A percentile compares a stretch with the other conserved stretches of the same genome.
Conservation (phyloP, 2,329 filamentous ascomycete species). For the Westerdykella aurantiaca region DNA sequence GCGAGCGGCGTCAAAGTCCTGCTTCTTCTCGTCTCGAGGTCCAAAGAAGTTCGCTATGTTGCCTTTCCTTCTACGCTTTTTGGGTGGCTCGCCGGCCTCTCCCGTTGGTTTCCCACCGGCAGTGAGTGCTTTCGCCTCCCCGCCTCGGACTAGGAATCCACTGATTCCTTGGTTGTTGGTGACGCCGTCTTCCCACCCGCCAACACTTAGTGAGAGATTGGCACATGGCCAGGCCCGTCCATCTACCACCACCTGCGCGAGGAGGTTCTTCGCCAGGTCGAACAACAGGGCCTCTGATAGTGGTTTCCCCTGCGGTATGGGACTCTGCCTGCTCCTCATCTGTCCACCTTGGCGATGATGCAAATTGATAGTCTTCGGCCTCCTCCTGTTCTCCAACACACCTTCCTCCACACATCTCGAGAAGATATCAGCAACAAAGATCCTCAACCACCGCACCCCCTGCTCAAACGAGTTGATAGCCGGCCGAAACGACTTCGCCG, state of each 20-base stretch:
- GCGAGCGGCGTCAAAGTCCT: constrained; percentile 30
- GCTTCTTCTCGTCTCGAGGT: constrained; percentile 23
- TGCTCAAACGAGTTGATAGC: constrained; percentile 73
- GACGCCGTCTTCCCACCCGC: constrained; percentile 86
- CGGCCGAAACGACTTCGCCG: constrained; percentile 89
- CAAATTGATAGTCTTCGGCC: constrained; percentile 79
- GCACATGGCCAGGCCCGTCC: constrained; percentile 82
- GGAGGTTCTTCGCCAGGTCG: constrained; percentile 67
- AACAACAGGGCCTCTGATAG: constrained; percentile 70
- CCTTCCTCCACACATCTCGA: constrained; percentile 86
- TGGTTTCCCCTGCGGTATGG: constrained; percentile 69
- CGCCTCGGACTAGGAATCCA: constrained; percentile 68
- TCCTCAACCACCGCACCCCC: constrained; percentile 76
- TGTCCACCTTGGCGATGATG: constrained; percentile 72
- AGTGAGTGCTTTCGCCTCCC: constrained; percentile 48
- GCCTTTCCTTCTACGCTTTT: constrained; percentile 29
- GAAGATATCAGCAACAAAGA: constrained; percentile 89
- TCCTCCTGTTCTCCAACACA: constrained; percentile 76
- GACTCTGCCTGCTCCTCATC: constrained; percentile 65
- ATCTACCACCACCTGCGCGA: constrained; percentile 72
- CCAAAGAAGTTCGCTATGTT: constrained; percentile 37
- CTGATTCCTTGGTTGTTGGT: constrained; percentile 81
- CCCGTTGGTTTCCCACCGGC: constrained; percentile 10
- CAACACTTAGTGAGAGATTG: constrained; percentile 83
- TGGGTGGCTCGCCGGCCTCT: constrained; percentile 17